A percentile compares a stretch with the other conserved stretches of the same genome.
These are phyloP conservation scores for Penicillium sp. DNA, from an alignment of 2,329 filamentous ascomycete species.

Conservation along the genomic window DNA sequence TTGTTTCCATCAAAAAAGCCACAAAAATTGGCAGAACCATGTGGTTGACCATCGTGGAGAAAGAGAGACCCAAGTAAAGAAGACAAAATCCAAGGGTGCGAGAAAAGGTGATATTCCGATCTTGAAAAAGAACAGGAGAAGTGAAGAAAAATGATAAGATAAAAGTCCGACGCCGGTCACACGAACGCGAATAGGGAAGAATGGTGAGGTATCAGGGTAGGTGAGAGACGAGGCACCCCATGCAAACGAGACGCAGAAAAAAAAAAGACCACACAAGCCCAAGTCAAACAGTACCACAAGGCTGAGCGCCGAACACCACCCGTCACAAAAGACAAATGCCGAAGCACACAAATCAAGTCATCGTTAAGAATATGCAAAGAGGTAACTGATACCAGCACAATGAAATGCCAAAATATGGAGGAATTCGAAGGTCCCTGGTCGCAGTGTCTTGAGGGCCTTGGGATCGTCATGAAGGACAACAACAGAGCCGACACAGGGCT, in stretches of 20 bases:
- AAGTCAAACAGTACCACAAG: slow-evolving; percentile 30
- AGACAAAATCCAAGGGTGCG: slow-evolving; percentile 18
- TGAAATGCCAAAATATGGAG: slow-evolving; percentile 47
- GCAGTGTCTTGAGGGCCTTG: slow-evolving; percentile 25
- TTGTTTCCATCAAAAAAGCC: slow-evolving; percentile 7
- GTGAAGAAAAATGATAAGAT: slow-evolving; percentile 26
- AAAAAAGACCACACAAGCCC: slow-evolving; percentile 21
- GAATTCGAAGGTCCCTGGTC: slow-evolving; percentile 34
- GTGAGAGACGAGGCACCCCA: slow-evolving; percentile 29
- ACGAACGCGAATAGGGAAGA: slow-evolving; percentile 27
- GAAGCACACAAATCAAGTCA: slow-evolving; percentile 40
- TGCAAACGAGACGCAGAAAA: slow-evolving; percentile 27
- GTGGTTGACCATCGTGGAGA: slow-evolving; percentile 2
- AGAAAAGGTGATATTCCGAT: slow-evolving; percentile 31
- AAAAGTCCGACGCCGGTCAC: slow-evolving; percentile 36
- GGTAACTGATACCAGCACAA: slow-evolving; percentile 47
- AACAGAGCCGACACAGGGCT: slow-evolving; percentile 29
- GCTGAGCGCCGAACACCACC: slow-evolving; percentile 41
- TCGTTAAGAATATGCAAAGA: slow-evolving; percentile 47
- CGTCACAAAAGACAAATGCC: slow-evolving; percentile 40
- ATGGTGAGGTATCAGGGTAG: slow-evolving; percentile 39
- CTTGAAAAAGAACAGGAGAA: slow-evolving; percentile 29
- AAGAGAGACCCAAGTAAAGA: slow-evolving; percentile 11
- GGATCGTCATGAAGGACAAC: slow-evolving; percentile 31
- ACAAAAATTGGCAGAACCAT: slow-evolving; percentile 1